A percentile compares a stretch with the other conserved stretches of the same genome.
Conservation (phyloP, 345 rosid genomes). For the Gossypium mustelinum region DNA sequence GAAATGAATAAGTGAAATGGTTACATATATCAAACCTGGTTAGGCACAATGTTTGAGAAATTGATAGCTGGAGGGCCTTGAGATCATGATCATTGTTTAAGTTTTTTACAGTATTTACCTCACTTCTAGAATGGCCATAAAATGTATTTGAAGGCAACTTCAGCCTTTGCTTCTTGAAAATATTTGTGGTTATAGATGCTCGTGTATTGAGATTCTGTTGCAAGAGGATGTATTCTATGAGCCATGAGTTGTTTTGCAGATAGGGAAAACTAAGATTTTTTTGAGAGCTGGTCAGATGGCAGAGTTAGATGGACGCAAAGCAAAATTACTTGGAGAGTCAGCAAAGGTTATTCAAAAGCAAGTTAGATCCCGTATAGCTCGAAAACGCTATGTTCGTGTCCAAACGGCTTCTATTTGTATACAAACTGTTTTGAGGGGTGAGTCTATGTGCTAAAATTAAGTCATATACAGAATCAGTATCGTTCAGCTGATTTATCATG, state of each 20-base stretch:
- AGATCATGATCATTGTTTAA: neutral
- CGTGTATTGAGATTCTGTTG: neutral
- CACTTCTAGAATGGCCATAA: neutral
- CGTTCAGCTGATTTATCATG: neutral
- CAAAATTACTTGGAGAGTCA: constrained; percentile 45
- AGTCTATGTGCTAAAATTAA: constrained; percentile 13
- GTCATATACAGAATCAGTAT: neutral
- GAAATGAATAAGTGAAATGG: neutral
- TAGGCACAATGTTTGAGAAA: neutral
- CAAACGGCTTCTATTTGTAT: constrained; percentile 50
- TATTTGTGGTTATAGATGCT: constrained; percentile 5
- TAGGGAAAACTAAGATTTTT: constrained; percentile 71
- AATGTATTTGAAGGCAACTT: neutral
- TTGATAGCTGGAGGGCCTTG: neutral
- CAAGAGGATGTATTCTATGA: neutral
- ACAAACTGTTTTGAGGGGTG: constrained; percentile 87
- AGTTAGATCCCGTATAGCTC: constrained; percentile 37
- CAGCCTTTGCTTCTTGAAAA: neutral
- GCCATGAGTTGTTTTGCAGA: constrained; percentile 41
- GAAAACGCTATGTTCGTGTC: constrained; percentile 39
- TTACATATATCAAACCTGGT: neutral
- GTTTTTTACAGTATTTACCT: neutral
- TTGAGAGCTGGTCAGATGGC: constrained; percentile 80
- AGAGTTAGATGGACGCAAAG: constrained; percentile 69
- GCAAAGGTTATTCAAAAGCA: constrained; percentile 63